Percentiles rank a stretch among this genome's conserved stretches.
Conservation (phyloP, 306 rosid genomes). For the barrel medic (Medicago truncatula) region DNA sequence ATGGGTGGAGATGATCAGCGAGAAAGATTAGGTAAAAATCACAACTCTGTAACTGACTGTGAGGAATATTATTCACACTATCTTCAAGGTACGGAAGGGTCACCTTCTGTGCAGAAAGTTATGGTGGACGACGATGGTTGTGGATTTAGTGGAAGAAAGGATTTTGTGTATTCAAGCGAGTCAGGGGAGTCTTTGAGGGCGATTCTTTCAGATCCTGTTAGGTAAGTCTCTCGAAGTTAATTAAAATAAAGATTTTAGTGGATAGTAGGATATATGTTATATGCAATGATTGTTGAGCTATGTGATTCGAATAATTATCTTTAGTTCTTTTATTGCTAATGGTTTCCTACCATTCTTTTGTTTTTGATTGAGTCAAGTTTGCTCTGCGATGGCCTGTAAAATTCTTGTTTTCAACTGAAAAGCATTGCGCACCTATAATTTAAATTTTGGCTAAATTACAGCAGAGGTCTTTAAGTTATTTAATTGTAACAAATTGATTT, state of each 20-base stretch:
- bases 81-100: slow-evolving; percentile 74
- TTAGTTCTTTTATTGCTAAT: not conserved
- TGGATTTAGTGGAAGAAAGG: slow-evolving; percentile 88
- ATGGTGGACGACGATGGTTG: slow-evolving; percentile 72
- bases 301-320: not conserved
- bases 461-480: no score
- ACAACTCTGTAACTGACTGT: slow-evolving; percentile 65
- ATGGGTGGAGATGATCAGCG: slow-evolving; percentile 54
- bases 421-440: not conserved
- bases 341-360: not conserved
- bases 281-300: slow-evolving; percentile 17
- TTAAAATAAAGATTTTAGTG: not conserved
- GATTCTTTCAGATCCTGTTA: slow-evolving; percentile 87
- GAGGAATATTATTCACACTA: slow-evolving; percentile 86
- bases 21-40: slow-evolving; percentile 66
- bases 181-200: slow-evolving; percentile 86
- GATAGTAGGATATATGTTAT: not conserved
- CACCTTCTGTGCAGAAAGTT: slow-evolving; percentile 72
- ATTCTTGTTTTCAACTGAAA: not conserved
- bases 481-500: no score
- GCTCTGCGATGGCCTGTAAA: not conserved
- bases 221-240: slow-evolving; percentile 59
- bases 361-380: not conserved
- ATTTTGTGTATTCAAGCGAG: slow-evolving; percentile 60
- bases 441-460: no score